Percentiles rank a stretch among this genome's conserved stretches.
These are phyloP conservation scores for Vicia villosa DNA, from an alignment of 306 rosid species.

Conservation along the genomic window DNA sequence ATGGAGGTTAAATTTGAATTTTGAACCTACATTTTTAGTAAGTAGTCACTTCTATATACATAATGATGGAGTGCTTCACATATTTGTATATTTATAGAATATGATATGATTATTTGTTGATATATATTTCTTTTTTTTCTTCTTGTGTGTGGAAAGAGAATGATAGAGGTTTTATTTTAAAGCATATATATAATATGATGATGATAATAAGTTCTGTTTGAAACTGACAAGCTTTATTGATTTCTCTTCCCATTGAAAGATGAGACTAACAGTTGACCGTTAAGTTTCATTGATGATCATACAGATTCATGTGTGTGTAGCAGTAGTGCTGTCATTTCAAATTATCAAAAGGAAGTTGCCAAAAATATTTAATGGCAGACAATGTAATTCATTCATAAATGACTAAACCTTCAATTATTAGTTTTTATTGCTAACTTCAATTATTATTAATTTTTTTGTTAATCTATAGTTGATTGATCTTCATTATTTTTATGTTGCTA, in stretches of 20 bases:
- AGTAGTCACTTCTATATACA: slow-evolving; percentile 38
- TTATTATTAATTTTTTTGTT: too few relatives aligned
- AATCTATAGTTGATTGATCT: too few relatives aligned
- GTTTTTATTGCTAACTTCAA: neutral
- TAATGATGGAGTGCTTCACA: neutral
- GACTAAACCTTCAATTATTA: slow-evolving; percentile 30
- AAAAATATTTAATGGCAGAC: slow-evolving; percentile 45
- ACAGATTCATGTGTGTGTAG: slow-evolving; percentile 28
- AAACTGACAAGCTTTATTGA: slow-evolving; percentile 40
- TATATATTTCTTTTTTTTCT: too few relatives aligned
- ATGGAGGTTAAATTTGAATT: neutral
- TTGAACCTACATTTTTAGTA: slow-evolving; percentile 9
- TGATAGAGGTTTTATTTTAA: slow-evolving; percentile 9
- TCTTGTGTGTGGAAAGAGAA: slow-evolving; percentile 30
- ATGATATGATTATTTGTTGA: neutral
- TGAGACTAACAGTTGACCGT: slow-evolving; percentile 37
- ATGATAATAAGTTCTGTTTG: slow-evolving; percentile 40
- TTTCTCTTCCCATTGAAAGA: slow-evolving; percentile 13
- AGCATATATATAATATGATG: slow-evolving; percentile 6
- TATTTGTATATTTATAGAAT: neutral
- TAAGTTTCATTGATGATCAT: slow-evolving; percentile 37
- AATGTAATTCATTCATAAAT: slow-evolving; percentile 37
- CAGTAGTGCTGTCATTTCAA: slow-evolving; percentile 60
- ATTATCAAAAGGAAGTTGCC: slow-evolving; percentile 27
- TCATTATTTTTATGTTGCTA: too few relatives aligned